These are phyloP conservation scores for Parascedosporium putredinis DNA, from an alignment of 2,329 filamentous ascomycete species.

Conservation along the genomic window DNA sequence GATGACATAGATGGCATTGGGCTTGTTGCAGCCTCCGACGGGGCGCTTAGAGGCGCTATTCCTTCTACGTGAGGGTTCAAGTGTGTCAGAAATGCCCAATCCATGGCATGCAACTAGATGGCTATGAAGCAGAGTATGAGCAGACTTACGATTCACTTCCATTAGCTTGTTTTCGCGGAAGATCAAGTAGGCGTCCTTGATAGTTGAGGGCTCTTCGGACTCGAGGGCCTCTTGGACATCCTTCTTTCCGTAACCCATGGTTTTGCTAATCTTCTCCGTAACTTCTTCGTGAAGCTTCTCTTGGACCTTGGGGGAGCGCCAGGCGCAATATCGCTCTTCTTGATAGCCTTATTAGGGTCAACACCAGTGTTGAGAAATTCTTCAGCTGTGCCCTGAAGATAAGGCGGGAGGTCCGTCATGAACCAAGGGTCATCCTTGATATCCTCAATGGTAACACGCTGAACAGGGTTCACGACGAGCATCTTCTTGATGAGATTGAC, in stretches of 20 bases:
- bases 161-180: conserved; percentile 96
- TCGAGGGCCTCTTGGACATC: conserved; percentile 92
- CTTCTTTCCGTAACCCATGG: conserved; percentile 91
- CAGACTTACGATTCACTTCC: conserved; percentile 75
- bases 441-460: conserved; percentile 86
- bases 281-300: conserved; percentile 88
- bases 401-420: conserved; percentile 71
- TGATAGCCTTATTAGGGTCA: conserved; percentile 84
- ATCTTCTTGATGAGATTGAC: conserved; percentile 78
- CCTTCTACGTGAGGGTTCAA: neutral
- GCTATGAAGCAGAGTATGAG: conserved; percentile 6
- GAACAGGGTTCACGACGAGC: conserved; percentile 90
- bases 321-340: conserved; percentile 69
- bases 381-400: conserved; percentile 77
- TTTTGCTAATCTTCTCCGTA: conserved; percentile 91
- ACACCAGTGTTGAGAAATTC: conserved; percentile 92
- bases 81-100: too few species aligned
- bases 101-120: too few species aligned
- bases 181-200: conserved; percentile 98
- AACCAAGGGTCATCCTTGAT: conserved; percentile 96
- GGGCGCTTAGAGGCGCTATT: conserved; percentile 14
- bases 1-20: conserved; percentile 38
- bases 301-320: conserved; percentile 69
- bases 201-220: conserved; percentile 87
- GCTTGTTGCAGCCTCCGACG: neutral